These are phyloP conservation scores for Colletotrichum orchidophilum DNA, from an alignment of 2,329 filamentous ascomycete species.

Conservation along the genomic window DNA sequence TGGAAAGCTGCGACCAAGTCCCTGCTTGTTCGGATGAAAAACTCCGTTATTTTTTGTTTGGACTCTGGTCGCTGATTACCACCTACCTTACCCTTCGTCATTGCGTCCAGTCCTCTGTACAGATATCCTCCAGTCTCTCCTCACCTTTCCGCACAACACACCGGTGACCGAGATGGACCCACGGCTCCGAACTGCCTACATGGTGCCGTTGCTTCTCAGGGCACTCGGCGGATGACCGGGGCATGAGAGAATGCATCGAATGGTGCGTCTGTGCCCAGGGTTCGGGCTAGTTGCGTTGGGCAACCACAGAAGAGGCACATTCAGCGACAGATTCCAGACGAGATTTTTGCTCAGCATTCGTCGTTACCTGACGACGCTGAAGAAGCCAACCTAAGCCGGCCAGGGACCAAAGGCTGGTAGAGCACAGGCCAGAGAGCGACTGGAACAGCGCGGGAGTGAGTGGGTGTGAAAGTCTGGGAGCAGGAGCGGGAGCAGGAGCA, in stretches of 20 bases:
- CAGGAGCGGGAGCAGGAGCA: not conserved
- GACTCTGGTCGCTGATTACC: too few species aligned
- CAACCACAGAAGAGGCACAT: not conserved
- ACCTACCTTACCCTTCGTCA: too few species aligned
- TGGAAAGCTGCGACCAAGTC: slow-evolving; percentile 1
- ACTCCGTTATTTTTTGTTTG: too few species aligned
- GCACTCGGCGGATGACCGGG: not conserved
- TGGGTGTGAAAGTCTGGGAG: not conserved
- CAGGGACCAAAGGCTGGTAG: slow-evolving; percentile 17
- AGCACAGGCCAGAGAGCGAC: not conserved
- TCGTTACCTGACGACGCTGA: not conserved
- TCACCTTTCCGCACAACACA: not conserved
- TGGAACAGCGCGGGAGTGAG: not conserved
- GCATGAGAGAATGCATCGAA: not conserved
- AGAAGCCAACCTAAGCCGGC: not conserved
- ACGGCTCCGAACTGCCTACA: not conserved
- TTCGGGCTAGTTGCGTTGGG: not conserved
- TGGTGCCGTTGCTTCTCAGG: not conserved
- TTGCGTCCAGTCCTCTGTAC: not conserved
- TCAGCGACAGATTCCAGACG: slow-evolving; percentile 3
- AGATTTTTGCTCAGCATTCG: not conserved
- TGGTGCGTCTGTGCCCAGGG: not conserved
- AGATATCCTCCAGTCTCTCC: not conserved
- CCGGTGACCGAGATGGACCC: not conserved
- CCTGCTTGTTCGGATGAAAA: slow-evolving; percentile 24